These are phyloP conservation scores for Kodamaea leandrae DNA, from an alignment of 805 yeast species.

Conservation along the genomic window DNA sequence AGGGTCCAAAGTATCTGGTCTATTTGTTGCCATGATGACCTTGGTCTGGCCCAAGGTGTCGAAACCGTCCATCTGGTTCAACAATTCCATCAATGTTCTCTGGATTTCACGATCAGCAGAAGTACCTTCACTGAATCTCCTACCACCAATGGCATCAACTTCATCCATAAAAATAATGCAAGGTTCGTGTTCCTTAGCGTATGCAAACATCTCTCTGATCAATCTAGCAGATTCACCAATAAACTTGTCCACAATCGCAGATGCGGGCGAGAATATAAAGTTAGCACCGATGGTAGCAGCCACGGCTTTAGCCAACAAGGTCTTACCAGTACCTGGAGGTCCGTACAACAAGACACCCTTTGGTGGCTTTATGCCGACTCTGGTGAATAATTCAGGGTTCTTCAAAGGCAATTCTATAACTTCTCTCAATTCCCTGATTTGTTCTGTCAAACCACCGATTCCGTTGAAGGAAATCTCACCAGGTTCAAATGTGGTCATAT, in stretches of 20 bases:
- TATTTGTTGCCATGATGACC: constrained; percentile 98
- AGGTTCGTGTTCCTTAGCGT: constrained; percentile 97
- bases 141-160: constrained; percentile 97
- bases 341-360: constrained; percentile 96
- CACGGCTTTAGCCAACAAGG: constrained; percentile 93
- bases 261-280: constrained; percentile 96
- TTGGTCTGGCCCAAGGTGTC: constrained; percentile 95
- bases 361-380: constrained; percentile 98
- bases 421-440: constrained; percentile 93
- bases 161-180: constrained; percentile 98
- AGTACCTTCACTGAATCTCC: constrained; percentile 96
- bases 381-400: constrained; percentile 90
- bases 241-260: constrained; percentile 96
- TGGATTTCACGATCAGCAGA: constrained; percentile 98
- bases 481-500: constrained; percentile 98
- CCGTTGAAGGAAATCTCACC: constrained; percentile 93
- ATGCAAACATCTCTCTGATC: constrained; percentile 96
- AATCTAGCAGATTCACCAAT: constrained; percentile 97
- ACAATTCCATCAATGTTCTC: constrained; percentile 93
- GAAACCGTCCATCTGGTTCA: constrained; percentile 98
- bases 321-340: constrained; percentile 98
- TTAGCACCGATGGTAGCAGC: constrained; percentile 99
- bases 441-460: constrained; percentile 95
- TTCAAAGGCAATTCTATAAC: constrained; percentile 96
- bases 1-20: constrained; percentile 98